A percentile compares a stretch with the other conserved stretches of the same genome.
Conservation (phyloP, 768 basidiomycete species). For the Phlegmacium glaucopus region DNA sequence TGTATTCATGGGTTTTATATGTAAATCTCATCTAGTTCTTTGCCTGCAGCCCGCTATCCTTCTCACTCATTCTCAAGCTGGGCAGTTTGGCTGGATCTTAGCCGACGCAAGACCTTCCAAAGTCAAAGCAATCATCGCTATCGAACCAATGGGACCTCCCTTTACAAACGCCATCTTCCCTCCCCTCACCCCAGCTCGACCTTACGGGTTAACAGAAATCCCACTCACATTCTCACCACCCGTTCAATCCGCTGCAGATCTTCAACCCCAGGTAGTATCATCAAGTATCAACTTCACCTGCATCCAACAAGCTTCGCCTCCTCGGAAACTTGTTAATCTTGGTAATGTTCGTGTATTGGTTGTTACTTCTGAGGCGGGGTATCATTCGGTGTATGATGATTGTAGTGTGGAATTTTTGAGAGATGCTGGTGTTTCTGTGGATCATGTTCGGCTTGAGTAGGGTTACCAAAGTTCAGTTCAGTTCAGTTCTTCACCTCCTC, state of each 20-base stretch:
- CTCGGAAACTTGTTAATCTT: conserved; percentile 40
- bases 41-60: conserved; percentile 38
- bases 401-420: conserved; percentile 41
- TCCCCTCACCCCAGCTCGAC: conserved; percentile 33
- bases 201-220: conserved; percentile 46
- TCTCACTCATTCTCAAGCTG: conserved; percentile 51
- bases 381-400: conserved; percentile 46
- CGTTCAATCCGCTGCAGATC: conserved; percentile 33
- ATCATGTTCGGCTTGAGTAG: conserved; percentile 37
- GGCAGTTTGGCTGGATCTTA: conserved; percentile 45
- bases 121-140: conserved; percentile 44
- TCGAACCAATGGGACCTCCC: conserved; percentile 51
- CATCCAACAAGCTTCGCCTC: conserved; percentile 39
- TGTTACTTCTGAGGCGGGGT: conserved; percentile 48
- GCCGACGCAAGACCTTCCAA: conserved; percentile 42
- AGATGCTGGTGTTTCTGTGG: conserved; percentile 42
- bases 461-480: too few species aligned
- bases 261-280: conserved; percentile 25
- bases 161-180: conserved; percentile 40
- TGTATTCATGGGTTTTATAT: not conserved
- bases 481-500: too few species aligned
- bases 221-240: conserved; percentile 43
- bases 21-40: not conserved
- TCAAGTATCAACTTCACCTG: conserved; percentile 33
- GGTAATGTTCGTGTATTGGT: conserved; percentile 41